A percentile compares a stretch with the other conserved stretches of the same genome.
Conservation (phyloP, 2,329 filamentous ascomycete genomes). For the Nannizziopsis arthrosporioides region DNA sequence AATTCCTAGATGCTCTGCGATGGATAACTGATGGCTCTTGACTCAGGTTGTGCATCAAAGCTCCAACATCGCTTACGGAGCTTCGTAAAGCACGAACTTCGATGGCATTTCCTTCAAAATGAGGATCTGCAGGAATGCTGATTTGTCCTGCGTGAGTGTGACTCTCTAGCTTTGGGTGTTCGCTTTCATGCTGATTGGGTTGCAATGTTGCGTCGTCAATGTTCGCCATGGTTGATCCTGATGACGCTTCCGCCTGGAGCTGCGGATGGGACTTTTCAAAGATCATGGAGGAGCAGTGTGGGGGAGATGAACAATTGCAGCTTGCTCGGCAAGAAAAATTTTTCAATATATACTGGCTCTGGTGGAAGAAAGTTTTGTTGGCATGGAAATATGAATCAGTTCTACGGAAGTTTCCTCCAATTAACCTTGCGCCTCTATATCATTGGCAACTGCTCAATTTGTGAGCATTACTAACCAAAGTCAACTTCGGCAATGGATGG, state of each 20-base stretch:
- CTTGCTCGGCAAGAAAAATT: too few species aligned
- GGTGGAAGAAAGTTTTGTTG: too few species aligned
- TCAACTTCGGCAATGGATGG: background rate
- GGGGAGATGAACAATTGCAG: background rate
- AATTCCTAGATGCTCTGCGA: constrained; percentile 59
- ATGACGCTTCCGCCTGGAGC: background rate
- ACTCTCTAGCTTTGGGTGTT: constrained; percentile 7
- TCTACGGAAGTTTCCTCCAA: background rate
- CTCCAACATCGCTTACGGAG: constrained; percentile 54
- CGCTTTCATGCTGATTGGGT: constrained; percentile 1
- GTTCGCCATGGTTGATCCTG: constrained; percentile 5
- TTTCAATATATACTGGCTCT: too few species aligned
- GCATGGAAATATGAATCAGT: too few species aligned
- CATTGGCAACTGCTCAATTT: too few species aligned
- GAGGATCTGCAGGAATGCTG: constrained; percentile 34
- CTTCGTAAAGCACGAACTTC: constrained; percentile 60
- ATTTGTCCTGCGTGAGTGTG: constrained; percentile 17
- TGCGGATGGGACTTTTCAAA: background rate
- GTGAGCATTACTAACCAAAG: constrained; percentile 5
- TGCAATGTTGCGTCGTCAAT: constrained; percentile 4
- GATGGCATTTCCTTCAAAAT: constrained; percentile 42
- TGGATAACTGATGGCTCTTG: constrained; percentile 56
- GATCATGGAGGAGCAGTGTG: background rate
- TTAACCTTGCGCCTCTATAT: background rate
- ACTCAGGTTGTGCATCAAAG: constrained; percentile 64